Conservation (phyloP, 169 alveolate species). For the Plasmodium gallinaceum region DNA sequence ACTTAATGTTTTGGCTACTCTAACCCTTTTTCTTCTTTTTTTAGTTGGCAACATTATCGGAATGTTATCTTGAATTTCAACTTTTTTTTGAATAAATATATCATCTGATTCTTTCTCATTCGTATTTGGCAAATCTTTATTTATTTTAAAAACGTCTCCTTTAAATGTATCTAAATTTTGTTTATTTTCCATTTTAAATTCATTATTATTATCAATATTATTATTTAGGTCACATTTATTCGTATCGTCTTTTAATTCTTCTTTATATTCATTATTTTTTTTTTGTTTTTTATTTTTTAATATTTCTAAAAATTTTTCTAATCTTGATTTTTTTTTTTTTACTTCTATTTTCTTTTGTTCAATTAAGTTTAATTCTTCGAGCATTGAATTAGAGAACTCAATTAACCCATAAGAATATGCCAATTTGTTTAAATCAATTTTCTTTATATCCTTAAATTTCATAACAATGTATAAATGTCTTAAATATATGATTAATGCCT, state of each 20-base stretch:
- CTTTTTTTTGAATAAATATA: slow-evolving; percentile 35
- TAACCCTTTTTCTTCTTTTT: slow-evolving; percentile 58
- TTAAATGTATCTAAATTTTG: neutral
- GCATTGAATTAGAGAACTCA: slow-evolving; percentile 39
- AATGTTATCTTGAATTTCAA: slow-evolving; percentile 28
- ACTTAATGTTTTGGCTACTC: slow-evolving; percentile 52
- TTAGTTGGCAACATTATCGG: slow-evolving; percentile 54
- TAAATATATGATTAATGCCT: slow-evolving; percentile 57
- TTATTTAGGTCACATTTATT: neutral
- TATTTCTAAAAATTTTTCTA: slow-evolving; percentile 63
- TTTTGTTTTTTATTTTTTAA: slow-evolving; percentile 24
- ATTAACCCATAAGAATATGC: slow-evolving; percentile 63
- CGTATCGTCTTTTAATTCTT: neutral
- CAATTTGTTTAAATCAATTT: slow-evolving; percentile 40
- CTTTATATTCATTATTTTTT: slow-evolving; percentile 7
- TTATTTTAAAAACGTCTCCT: neutral
- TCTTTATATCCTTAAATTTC: slow-evolving; percentile 58
- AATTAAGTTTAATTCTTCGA: slow-evolving; percentile 30
- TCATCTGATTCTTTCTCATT: slow-evolving; percentile 24
- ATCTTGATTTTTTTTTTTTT: slow-evolving; percentile 48
- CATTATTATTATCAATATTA: neutral
- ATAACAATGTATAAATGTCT: slow-evolving; percentile 72
- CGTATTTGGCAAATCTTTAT: neutral
- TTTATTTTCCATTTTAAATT: neutral
- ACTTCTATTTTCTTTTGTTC: slow-evolving; percentile 19